Evolutionary conservation across 176 grass and related monocot genomes (phyloP), one percentile per base, ranked within the genome.

Genomic region (Poa pratensis): DNA sequence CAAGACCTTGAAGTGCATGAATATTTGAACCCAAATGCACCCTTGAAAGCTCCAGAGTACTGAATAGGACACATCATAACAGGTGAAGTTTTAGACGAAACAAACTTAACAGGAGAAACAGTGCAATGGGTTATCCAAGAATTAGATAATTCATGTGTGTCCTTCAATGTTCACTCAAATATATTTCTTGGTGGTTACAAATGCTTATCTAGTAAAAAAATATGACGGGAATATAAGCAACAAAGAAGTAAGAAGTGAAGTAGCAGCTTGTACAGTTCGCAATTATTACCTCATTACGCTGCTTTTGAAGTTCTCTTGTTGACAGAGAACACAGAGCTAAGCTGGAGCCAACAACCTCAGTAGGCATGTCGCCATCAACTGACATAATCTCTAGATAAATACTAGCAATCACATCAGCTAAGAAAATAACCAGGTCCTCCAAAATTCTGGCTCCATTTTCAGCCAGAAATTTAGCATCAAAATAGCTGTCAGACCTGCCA

Each of bases 301-400:
- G 40, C 77, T 88, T 95, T 81, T 98, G 93, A 87, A 98, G 96
- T 83, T 90, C 73, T 88, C 93, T 93, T 16, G 91, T 94, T 17
- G 96, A 95, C 20, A 98, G 78, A 61, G 93, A 92, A 79, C 96
- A 98, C 73, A 98, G 70, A 76, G 81, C 85, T 88, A 94, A 84
- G 77, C 91, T 89, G 43, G 84, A 94, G 70, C 68, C 75, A 88
- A 72, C 92, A 74, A 94, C 80, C 71, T 90, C 88, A 69, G 82
- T 86, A 74, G 84, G 89, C 85, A 92, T 89, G 69, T 89, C 84
- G 60, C 93, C 88, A 82, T 98, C 96, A 81, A 98, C 84, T 73
- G 96, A 98, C 64, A 94, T 92, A 73, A 95, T 81, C 78, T 98
- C 93, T 70, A 98, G 88, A 86, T 95, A 98, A 82, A 94, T 86